phyloP scores from a whole-genome alignment of 768 basidiomycete species.

The Suillus occidentalis region DNA sequence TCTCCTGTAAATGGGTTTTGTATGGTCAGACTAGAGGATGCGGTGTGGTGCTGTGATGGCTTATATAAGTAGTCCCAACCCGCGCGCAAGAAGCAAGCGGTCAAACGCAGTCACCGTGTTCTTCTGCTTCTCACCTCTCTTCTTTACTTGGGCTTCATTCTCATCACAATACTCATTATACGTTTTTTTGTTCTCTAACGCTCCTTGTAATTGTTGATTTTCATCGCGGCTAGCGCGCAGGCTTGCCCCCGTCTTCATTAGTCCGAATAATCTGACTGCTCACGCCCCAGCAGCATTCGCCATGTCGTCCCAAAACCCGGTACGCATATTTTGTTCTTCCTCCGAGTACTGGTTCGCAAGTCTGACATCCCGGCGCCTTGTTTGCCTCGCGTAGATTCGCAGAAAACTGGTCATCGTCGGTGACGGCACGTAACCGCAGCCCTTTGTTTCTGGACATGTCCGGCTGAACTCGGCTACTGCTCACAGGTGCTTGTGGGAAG shows the following conservation, averaged over 20 bases:
- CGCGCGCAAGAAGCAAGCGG: constrained; percentile 9
- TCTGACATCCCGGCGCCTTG: constrained; percentile 8
- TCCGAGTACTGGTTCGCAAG: constrained; percentile 2
- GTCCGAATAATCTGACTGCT: constrained; percentile 17
- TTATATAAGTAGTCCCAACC: constrained; percentile 10
- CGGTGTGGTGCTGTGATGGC: constrained; percentile 6
- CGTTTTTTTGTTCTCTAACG: constrained; percentile 9
- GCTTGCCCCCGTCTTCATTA: constrained; percentile 15
- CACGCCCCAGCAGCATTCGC: constrained; percentile 22
- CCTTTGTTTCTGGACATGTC: constrained; percentile 11
- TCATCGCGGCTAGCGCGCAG: constrained; percentile 8
- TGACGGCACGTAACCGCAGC: constrained; percentile 64
- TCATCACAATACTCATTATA: constrained; percentile 13
- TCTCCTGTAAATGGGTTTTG: constrained; percentile 2
- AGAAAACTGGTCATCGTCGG: constrained; percentile 96
- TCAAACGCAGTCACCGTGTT: constrained; percentile 11
- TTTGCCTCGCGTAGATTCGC: constrained; percentile 60
- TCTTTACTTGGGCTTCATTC: constrained; percentile 10
- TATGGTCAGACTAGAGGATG: constrained; percentile 5
- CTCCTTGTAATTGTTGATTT: constrained; percentile 13
- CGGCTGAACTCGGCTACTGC: constrained; percentile 17
- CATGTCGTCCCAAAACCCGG: constrained; percentile 60
- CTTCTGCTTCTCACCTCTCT: constrained; percentile 13
- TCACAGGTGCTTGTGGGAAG: constrained; percentile 91
- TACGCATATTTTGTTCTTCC: constrained; percentile 34